Evolutionary conservation across 2,329 filamentous ascomycete genomes (phyloP), one percentile per base, ranked within the genome.

Genomic region (Clarireedia paspali): DNA sequence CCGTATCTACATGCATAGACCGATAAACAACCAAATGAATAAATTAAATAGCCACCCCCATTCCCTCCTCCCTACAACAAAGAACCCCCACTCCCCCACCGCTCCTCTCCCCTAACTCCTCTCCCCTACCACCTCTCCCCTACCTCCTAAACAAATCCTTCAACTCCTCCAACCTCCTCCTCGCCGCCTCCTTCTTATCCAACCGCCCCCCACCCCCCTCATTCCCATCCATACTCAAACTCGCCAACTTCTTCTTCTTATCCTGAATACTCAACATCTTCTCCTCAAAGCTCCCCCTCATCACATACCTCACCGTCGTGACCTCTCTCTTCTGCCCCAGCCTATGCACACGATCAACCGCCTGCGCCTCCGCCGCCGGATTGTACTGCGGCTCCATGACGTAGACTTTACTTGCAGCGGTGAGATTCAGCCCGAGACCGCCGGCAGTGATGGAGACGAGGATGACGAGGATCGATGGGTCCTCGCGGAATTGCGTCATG

Each of bases 341-440:
- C 17, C 91, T 85, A 70, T 96, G 91, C 5, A 99, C 89, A 30
- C 94, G 89, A 69, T 97, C 94, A 6, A 97, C 81, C 2, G 94
- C 94, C 72, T 99, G 94, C 5, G 91, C 89, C 71, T 99, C 92
- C 0, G 91, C 90, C 0, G 91, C 91, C 0, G 94, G 94, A 67
- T 99, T 99, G 75, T 92, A 99, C 68, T 96, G 91, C 5, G 94
- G 94, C 70, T 99, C 94, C 92, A 99, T 97, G 65, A 97, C 88
- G 70, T 94, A 97, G 14, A 95, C 92, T 55, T 82, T 87, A 68
- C 85, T 94, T 34, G 87, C 92, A 0, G 88, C 78, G 0, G 91
- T 96, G 54, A 97, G 75, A 68, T 97, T 97, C 40, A 97, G 83
- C 14, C 92, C 92, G 15, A 96, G 81, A 17, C 94, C 92, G 61